Evolutionary conservation across 139 green algal species (phyloP), one percentile per base, ranked within the genome.

Genomic region (Volvox reticuliferus): DNA sequence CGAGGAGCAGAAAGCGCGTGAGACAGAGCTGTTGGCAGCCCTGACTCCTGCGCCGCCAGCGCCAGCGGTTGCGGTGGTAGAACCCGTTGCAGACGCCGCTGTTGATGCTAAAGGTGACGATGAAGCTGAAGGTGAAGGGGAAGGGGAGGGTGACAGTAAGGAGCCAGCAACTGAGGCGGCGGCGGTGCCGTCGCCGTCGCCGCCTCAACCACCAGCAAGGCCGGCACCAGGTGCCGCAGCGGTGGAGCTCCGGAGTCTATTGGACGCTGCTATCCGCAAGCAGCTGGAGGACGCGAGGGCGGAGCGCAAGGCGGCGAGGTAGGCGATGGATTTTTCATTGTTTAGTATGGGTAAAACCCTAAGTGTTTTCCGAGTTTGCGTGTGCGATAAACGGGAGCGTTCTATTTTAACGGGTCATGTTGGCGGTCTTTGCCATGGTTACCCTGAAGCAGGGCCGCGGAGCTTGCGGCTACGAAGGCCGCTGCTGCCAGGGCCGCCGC

Each of bases 301-400:
- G n/a, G 69, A 71, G n/a, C 85, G 85, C 37, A 89, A 71, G 85
- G 85, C 69, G 1, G 85, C 69, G 6, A 82, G 69, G 85, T 89
- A 65, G 18, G 83, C 61, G 55, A 35, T 9, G 44, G 44, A n/a
- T n/a, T n/a, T n/a, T n/a, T n/a, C n/a, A n/a, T n/a, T n/a, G n/a
- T n/a, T n/a, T n/a, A n/a, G 44, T 55, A 55, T 55, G 44, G 44
- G 9, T 55, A 14, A 55, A 9, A 14, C 44, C 44, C 5, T 55
- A 55, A 9, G 44, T 9, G 5, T 9, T 55, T 55, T 55, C 44
- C 9, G 9, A 5, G 44, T 55, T 9, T 55, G 5, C 44, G 9
- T 55, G 44, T 55, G 44, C 44, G 5, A 55, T 55, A 14, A 5
- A 55, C 9, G 44, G 9, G 44, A 55, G 44, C 44, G 44, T 55